Evolutionary conservation across 2,329 filamentous ascomycete genomes (phyloP), one percentile per base, ranked within the genome.

Genomic region (Didymella keratinophila): DNA sequence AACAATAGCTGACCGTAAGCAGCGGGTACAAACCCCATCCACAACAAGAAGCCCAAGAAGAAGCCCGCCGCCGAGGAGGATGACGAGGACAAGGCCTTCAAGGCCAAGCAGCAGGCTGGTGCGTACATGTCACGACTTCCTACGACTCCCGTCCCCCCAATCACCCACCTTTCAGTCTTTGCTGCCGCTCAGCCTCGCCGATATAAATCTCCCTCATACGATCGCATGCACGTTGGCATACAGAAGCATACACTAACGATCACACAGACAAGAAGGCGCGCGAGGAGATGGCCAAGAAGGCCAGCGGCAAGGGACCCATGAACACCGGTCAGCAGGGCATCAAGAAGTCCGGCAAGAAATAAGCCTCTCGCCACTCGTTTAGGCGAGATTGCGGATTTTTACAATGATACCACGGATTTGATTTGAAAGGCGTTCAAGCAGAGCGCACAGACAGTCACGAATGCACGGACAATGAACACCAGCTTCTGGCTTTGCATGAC

Each of bases 271-370:
- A 83, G 78, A 94, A 96, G 82, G 80, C 74, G 10, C 74, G 74
- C 58, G 74, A 76, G 37, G 92, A 93, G 10, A 76, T 96, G 80
- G 87, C 89, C n/a, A 84, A 88, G 61, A 91, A 92, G 82, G 89
- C 91, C 44, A 89, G 90, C 72, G 91, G 91, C 78, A 96, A 96
- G 82, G 94, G 94, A 3, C 93, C 94, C 36, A 77, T 97, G 76
- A 93, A 93, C 81, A 89, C 87, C 30, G 93, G 92, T 32, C 79
- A 84, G 47, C 92, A 96, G 81, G 93, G 92, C 63, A 97, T 98
- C 83, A 97, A 97, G 89, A 97, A 97, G 87, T 95, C 91, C 62
- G 93, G 93, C 79, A 97, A 97, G 71, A 96, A 97, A 89, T 96
- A 70, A 72, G 62, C 68, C 61, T 32, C 21, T 39, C 42, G 47